phyloP scores from a whole-genome alignment of 345 rosid species.

The Luvunga scandens region DNA sequence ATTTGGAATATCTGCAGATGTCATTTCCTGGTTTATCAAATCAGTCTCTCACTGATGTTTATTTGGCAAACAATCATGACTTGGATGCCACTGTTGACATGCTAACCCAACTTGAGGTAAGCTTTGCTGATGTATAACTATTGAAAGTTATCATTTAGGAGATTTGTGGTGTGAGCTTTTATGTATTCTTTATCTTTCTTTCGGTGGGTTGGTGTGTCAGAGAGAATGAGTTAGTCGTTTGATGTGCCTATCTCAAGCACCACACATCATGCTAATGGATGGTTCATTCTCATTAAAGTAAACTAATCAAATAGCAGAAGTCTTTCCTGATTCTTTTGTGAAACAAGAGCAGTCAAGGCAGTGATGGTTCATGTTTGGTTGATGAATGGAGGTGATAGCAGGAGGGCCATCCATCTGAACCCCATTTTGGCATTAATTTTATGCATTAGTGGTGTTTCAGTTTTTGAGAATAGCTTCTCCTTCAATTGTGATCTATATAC shows the following conservation, averaged over 20 bases:
- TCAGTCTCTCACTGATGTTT: slow-evolving; percentile 71
- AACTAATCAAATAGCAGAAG: not conserved
- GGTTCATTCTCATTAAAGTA: not conserved
- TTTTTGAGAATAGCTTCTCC: not conserved
- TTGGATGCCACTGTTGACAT: slow-evolving; percentile 79
- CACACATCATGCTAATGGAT: not conserved
- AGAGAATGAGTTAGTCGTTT: not conserved
- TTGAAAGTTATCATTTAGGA: not conserved
- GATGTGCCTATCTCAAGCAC: not conserved
- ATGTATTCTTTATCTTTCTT: not conserved
- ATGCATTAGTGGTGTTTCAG: not conserved
- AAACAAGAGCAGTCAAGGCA: not conserved
- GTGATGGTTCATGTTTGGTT: not conserved
- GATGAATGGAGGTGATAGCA: not conserved
- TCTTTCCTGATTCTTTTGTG: not conserved
- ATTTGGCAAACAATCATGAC: slow-evolving; percentile 69
- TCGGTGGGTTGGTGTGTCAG: not conserved
- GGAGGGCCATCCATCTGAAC: not conserved
- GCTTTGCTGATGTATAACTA: not conserved
- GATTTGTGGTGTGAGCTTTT: not conserved
- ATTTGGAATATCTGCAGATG: slow-evolving; percentile 65
- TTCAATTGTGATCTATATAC: not conserved
- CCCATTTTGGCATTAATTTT: not conserved
- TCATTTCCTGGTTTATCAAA: slow-evolving; percentile 63
- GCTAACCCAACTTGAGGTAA: slow-evolving; percentile 86